These are phyloP conservation scores for Mycena leptocephala DNA, from an alignment of 768 basidiomycete species.

Conservation along the genomic window DNA sequence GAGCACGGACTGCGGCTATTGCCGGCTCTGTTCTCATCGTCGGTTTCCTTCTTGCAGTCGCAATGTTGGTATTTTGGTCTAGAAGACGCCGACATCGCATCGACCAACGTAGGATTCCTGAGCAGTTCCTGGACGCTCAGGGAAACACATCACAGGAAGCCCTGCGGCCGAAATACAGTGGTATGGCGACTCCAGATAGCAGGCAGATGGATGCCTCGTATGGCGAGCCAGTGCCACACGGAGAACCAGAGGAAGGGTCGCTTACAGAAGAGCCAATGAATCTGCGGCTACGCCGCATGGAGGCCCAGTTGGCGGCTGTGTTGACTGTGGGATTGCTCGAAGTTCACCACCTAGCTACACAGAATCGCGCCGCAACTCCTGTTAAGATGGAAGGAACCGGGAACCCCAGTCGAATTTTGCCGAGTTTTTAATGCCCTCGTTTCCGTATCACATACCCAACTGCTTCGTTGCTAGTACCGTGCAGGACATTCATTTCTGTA, in stretches of 20 bases:
- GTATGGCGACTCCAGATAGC: neutral
- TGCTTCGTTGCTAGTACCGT: no score
- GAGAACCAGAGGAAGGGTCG: neutral
- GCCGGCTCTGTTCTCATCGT: neutral
- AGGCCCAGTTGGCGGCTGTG: neutral
- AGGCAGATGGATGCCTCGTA: neutral
- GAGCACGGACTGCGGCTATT: neutral
- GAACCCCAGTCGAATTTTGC: neutral
- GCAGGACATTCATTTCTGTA: no score
- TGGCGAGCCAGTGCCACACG: neutral
- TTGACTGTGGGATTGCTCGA: neutral
- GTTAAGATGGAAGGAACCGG: neutral
- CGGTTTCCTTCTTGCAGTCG: neutral
- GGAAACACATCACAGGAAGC: neutral
- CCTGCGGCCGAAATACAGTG: neutral
- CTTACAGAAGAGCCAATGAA: neutral
- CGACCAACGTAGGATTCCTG: neutral
- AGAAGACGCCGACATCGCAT: neutral
- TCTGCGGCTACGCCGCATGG: neutral
- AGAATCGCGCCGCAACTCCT: neutral
- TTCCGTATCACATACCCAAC: no score
- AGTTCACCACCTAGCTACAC: neutral
- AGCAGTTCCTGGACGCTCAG: neutral
- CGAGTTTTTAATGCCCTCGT: no score
- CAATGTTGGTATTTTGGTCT: neutral